phyloP scores from a whole-genome alignment of 1,284 basidiomycete species.

The Trametes versicolor region DNA sequence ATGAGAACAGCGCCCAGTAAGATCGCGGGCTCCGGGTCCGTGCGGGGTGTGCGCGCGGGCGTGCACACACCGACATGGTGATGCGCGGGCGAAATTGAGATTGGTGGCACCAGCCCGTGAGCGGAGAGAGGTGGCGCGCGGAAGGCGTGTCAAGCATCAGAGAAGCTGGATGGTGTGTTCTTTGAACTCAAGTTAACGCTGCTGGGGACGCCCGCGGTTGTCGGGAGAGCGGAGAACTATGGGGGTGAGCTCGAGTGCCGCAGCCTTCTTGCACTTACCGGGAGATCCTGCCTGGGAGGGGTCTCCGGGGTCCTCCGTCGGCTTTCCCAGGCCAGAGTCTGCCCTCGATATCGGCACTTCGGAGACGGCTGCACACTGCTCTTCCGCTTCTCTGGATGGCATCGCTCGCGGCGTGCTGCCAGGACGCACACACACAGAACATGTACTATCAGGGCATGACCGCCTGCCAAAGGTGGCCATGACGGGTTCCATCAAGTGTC shows the following conservation, averaged over 20 bases:
- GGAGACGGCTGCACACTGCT: no score
- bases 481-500: not conserved
- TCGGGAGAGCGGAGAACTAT: not conserved
- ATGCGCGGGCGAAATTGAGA: not conserved
- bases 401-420: not conserved
- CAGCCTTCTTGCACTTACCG: not conserved
- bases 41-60: not conserved
- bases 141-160: not conserved
- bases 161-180: not conserved
- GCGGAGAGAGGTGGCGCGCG: not conserved
- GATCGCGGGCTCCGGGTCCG: not conserved
- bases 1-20: not conserved
- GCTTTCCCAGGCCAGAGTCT: no score
- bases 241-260: not conserved
- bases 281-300: not conserved
- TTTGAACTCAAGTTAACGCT: not conserved
- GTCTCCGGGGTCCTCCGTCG: not conserved
- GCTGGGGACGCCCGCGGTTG: not conserved
- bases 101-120: not conserved
- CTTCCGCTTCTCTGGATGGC: constrained; percentile 2
- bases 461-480: not conserved
- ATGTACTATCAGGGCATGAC: not conserved
- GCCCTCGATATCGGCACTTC: no score
- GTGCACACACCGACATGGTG: not conserved
- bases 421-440: not conserved